Evolutionary conservation across 208 protist species (phyloP), one percentile per base, ranked within the genome.

Genomic region (Acanthamoeba divionensis): DNA sequence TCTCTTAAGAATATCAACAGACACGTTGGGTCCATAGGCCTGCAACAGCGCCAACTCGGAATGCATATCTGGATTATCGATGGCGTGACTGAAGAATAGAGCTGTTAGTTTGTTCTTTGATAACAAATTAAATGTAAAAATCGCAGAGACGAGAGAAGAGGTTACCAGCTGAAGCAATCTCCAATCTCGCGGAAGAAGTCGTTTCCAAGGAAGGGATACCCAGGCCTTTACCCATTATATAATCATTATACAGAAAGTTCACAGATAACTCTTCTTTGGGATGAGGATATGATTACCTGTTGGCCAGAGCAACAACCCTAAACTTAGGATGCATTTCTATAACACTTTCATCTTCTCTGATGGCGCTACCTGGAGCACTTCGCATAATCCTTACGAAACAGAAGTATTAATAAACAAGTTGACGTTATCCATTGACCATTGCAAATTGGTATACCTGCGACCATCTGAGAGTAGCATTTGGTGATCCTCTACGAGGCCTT

Each of bases 151-250:
- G 5, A 63, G 55, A 63, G 26, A 63, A 1, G 26, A 63, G 24
- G 29, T 24, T 71, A 91, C 75, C 75, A 75, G 31, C 93, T 92
- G 85, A 98, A 98, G 57, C 98, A 92, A 77, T 98, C 97, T 12
- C 97, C 97, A 85, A 96, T 96, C 79, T 96, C 95, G 45, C 94
- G 93, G 91, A 97, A 98, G 82, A 98, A 98, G 93, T 98, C 96
- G 89, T 98, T 98, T 75, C 97, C 97, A 90, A 98, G 95, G 91
- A 98, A 98, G 0, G 97, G 97, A 91, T 96, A 98, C 21, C 97
- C 97, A 0, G 97, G 97, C 57, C 96, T 86, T 33, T 77, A 47
- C 18, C 26, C 4, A 91, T 15, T 24, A 44, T n/a, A 10, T 9
- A 44, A 41, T 26, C 36, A 41, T 41, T 41, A 41, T 41, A 41